A percentile compares a stretch with the other conserved stretches of the same genome.
phyloP scores from a whole-genome alignment of 2,329 filamentous ascomycete species.

The Mycosphaerella sp. region DNA sequence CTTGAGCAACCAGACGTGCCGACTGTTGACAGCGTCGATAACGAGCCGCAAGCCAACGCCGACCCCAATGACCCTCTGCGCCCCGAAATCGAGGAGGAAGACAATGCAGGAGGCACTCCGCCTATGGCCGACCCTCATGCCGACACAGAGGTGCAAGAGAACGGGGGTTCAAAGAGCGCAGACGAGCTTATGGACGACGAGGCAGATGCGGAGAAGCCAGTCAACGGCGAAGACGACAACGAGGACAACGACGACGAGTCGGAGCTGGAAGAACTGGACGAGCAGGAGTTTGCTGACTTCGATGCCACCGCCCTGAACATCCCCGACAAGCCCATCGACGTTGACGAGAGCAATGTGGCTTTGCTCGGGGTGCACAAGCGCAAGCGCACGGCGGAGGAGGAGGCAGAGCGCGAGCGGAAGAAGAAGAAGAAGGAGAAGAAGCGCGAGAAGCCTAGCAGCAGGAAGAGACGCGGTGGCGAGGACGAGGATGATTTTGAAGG shows the following conservation, averaged over 20 bases:
- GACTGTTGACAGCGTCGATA: conserved; percentile 36
- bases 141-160: conserved; percentile 41
- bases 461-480: conserved; percentile 16
- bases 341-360: conserved; percentile 57
- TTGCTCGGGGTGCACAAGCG: conserved; percentile 58
- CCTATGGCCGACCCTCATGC: conserved; percentile 39
- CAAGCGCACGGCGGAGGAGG: conserved; percentile 56
- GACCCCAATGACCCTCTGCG: conserved; percentile 42
- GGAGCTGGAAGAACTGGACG: conserved; percentile 56
- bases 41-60: conserved; percentile 43
- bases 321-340: conserved; percentile 53
- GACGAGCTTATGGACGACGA: conserved; percentile 26
- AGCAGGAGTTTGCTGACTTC: conserved; percentile 60
- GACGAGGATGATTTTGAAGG: conserved; percentile 23
- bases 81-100: conserved; percentile 46
- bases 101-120: conserved; percentile 38
- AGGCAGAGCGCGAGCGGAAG: conserved; percentile 53
- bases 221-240: conserved; percentile 31
- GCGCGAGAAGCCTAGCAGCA: conserved; percentile 22
- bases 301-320: conserved; percentile 55
- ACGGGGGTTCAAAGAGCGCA: conserved; percentile 22
- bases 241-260: conserved; percentile 55
- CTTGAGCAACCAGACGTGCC: conserved; percentile 33
- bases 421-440: conserved; percentile 26
- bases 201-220: conserved; percentile 13